These are phyloP conservation scores for Kwoniella sp. DNA, from an alignment of 768 basidiomycete genomes.

Conservation along the genomic window DNA sequence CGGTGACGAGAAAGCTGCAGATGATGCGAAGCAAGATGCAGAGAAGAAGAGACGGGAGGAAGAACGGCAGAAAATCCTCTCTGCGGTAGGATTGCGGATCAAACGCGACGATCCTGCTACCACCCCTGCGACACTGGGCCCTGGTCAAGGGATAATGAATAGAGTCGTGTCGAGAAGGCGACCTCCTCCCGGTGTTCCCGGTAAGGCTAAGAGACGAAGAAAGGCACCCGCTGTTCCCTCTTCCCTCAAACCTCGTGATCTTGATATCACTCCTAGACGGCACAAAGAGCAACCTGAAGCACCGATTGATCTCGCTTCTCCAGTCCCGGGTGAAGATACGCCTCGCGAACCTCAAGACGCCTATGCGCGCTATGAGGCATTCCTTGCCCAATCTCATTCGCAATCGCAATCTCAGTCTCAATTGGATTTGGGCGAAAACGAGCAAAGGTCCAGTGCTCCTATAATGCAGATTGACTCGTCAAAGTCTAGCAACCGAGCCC, in stretches of 20 bases:
- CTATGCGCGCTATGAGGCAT: constrained; percentile 85
- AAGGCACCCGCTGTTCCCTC: constrained; percentile 23
- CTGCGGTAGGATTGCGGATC: constrained; percentile 82
- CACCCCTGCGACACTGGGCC: constrained; percentile 54
- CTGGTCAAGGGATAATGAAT: constrained; percentile 46
- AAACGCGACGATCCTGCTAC: constrained; percentile 59
- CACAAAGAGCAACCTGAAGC: constrained; percentile 6
- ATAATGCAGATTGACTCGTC: not conserved
- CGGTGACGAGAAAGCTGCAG: constrained; percentile 52
- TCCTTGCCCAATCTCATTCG: constrained; percentile 60
- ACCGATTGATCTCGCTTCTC: constrained; percentile 4
- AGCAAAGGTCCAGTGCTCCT: not conserved
- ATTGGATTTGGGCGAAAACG: constrained; percentile 43
- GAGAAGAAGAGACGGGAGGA: constrained; percentile 66
- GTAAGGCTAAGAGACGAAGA: constrained; percentile 55
- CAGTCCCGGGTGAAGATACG: not conserved
- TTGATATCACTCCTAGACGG: not conserved
- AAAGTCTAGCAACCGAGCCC: not conserved
- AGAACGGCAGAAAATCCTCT: constrained; percentile 79
- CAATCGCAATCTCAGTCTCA: constrained; percentile 53
- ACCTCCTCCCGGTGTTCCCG: constrained; percentile 25
- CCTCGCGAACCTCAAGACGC: constrained; percentile 69
- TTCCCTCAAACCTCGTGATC: not conserved
- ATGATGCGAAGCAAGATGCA: constrained; percentile 59
- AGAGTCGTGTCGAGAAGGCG: constrained; percentile 44